Evolutionary conservation across 2,329 filamentous ascomycete species (phyloP).

Genomic region (Talaromyces sp.): DNA sequence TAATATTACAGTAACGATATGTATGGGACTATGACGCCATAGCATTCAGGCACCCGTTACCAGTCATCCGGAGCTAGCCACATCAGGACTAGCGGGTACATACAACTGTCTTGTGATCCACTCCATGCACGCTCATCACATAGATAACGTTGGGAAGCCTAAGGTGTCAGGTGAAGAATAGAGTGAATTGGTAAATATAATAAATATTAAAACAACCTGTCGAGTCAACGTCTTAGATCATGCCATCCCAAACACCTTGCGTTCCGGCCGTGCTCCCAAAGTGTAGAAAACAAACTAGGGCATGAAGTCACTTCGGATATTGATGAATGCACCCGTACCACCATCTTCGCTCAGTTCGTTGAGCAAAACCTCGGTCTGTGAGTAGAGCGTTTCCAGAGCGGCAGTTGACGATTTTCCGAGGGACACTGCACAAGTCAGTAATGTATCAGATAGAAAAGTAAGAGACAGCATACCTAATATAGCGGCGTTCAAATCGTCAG

Average conservation of each 20-base stretch:
- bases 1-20: not conserved
- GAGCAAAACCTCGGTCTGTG: conserved; percentile 82
- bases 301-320: conserved; percentile 54
- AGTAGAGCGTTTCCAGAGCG: conserved; percentile 77
- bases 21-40: conserved; percentile 15
- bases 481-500: conserved; percentile 89
- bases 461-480: conserved; percentile 64
- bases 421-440: conserved; percentile 58
- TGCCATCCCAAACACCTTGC: not conserved
- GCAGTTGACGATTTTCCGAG: conserved; percentile 85
- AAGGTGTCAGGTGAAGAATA: not conserved
- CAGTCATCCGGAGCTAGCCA: not conserved
- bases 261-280: not conserved
- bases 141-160: not conserved
- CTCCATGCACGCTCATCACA: not conserved
- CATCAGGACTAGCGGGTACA: not conserved
- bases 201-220: conserved; percentile 1
- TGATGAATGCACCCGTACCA: conserved; percentile 78
- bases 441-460: not conserved
- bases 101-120: not conserved
- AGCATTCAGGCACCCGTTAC: conserved; percentile 13
- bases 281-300: not conserved
- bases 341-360: conserved; percentile 76
- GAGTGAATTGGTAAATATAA: conserved; percentile 2
- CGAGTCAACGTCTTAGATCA: not conserved